phyloP scores from a whole-genome alignment of 768 basidiomycete species.

The Tylopilus balloui region DNA sequence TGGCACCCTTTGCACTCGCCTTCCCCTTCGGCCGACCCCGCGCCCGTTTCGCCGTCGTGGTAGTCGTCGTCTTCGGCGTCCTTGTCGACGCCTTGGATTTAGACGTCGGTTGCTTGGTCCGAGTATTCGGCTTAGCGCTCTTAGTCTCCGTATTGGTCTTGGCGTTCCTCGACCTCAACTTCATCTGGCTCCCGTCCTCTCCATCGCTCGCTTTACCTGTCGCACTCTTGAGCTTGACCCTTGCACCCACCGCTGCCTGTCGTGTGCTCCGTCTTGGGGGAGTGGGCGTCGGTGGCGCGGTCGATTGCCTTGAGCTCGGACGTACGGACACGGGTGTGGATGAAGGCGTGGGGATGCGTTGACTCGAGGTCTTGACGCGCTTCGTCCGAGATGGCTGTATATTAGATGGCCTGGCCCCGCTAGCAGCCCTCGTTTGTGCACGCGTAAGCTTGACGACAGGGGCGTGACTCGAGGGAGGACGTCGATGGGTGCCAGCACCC shows the following conservation, averaged over 20 bases:
- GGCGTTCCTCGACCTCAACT: constrained; percentile 14
- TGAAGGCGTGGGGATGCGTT: constrained; percentile 25
- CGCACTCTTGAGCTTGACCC: constrained; percentile 2
- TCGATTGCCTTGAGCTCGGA: constrained; percentile 9
- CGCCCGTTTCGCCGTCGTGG: constrained; percentile 5
- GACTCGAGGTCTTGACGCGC: constrained; percentile 16
- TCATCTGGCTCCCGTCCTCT: constrained; percentile 16
- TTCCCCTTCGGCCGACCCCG: constrained; percentile 23
- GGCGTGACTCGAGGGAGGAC: background rate
- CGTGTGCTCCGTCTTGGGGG: constrained; percentile 26
- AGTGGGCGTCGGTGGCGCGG: constrained; percentile 15
- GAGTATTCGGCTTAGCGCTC: background rate
- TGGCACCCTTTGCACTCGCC: constrained; percentile 11
- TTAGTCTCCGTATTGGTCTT: constrained; percentile 8
- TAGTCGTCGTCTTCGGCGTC: constrained; percentile 1
- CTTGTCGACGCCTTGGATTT: constrained; percentile 10
- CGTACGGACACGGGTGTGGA: constrained; percentile 16
- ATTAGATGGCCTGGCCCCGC: background rate
- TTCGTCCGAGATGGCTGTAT: constrained; percentile 10
- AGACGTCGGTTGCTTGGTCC: constrained; percentile 12
- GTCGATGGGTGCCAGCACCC: constrained; percentile 1
- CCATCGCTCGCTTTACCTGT: constrained; percentile 3
- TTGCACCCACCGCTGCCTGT: constrained; percentile 21
- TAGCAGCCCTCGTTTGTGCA: constrained; percentile 14
- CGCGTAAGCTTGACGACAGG: constrained; percentile 8